Conservation (phyloP, 2,329 filamentous ascomycete species). For the Hypomyces perniciosus region DNA sequence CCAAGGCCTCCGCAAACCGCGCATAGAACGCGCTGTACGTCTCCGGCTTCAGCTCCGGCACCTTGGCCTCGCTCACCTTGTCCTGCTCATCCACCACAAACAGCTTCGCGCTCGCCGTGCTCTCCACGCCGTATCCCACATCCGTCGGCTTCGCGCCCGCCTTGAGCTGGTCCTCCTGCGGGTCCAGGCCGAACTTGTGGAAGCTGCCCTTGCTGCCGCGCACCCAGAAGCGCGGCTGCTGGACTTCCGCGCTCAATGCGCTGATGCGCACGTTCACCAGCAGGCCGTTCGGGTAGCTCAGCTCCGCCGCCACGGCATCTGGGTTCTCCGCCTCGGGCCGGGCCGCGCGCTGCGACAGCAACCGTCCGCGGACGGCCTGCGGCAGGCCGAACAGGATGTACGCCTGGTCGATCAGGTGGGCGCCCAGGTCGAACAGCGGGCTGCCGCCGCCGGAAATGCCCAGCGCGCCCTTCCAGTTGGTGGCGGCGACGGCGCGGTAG, state of each 20-base stretch:
- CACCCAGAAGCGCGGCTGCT: conserved; percentile 72
- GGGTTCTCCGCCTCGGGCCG: conserved; percentile 41
- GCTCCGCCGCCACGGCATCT: conserved; percentile 56
- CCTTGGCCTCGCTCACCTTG: conserved; percentile 41
- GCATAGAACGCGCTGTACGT: conserved; percentile 67
- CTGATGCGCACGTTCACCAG: conserved; percentile 65
- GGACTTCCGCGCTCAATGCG: conserved; percentile 60
- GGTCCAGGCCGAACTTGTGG: conserved; percentile 64
- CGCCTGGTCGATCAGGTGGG: conserved; percentile 70
- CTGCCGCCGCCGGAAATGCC: conserved; percentile 57
- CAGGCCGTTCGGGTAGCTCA: conserved; percentile 59
- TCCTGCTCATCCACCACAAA: conserved; percentile 48
- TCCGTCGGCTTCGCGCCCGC: conserved; percentile 57
- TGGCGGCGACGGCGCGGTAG: conserved; percentile 54
- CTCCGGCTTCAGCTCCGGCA: conserved; percentile 54
- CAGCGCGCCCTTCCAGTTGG: conserved; percentile 61
- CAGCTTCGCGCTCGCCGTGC: conserved; percentile 52
- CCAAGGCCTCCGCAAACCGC: conserved; percentile 42
- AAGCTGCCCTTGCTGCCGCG: conserved; percentile 69
- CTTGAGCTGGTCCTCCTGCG: conserved; percentile 69
- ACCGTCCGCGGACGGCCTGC: conserved; percentile 57
- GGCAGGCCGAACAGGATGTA: conserved; percentile 67
- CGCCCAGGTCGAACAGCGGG: conserved; percentile 67
- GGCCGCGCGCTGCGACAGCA: conserved; percentile 58
- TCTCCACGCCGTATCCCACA: conserved; percentile 59